Base-by-base conservation (phyloP, 345 rosid genomes). In the Citrus trifoliata region DNA sequence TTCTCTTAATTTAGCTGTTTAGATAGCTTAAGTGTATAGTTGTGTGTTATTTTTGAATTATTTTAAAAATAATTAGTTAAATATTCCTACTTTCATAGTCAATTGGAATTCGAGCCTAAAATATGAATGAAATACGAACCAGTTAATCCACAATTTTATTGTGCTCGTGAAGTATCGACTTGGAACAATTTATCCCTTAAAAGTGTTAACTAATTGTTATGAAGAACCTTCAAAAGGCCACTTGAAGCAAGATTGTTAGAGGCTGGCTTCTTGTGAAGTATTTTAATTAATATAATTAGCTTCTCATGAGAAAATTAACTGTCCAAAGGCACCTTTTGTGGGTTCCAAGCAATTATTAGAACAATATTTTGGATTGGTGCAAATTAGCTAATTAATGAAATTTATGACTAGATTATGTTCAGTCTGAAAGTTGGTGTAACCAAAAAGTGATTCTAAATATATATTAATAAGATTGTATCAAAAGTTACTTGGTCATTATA, bases 401-500 rank as follows among this genome's bases (percentile, higher is more conserved):
- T 32, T 33, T 33, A 53, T 25, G 66, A 37, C 22, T 25, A 25
- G 7, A 24, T 14, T 46, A 4, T 22, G 32, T 68, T 16, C 42
- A 78, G 62, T 30, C 24, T 0, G 10, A 78, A 70, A 78, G 69
- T 70, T 78, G 75, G 62, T 28, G 63, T 12, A 67, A 28, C 67
- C 68, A 70, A 76, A 46, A 77, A 59, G 42, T 30, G 32, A 42
- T n/a, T 18, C 14, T 24, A 30, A 10, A 68, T 28, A 67, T 58
- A 68, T 38, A 67, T 58, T 24, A 38, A 58, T 27, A 38, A 16
- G 25, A 21, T 14, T 56, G 48, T 30, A 70, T 40, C n/a, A 70
- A 77, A 59, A 77, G 67, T 78, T 32, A 60, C 58, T 61, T 22
- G 55, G 37, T 48, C 28, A 18, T 68, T 21, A 27, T 61, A 7